Evolutionary conservation across 2,329 filamentous ascomycete species (phyloP).

Genomic region (Ophiostoma quercus): DNA sequence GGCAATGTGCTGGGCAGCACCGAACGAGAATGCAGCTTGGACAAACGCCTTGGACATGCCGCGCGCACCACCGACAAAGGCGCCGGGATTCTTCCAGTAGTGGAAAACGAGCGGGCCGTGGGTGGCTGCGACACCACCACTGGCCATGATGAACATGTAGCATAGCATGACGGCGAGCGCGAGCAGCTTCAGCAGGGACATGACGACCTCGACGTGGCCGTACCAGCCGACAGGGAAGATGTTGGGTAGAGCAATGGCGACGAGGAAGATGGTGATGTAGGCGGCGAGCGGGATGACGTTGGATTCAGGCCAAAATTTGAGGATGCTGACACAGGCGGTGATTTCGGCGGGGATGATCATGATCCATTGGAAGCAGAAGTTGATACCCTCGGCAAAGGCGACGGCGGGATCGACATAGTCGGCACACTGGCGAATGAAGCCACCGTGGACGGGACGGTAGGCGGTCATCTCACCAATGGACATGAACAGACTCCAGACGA

Average conservation of each 20-base stretch:
- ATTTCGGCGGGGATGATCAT: slow-evolving; percentile 7
- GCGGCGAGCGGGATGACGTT: not conserved
- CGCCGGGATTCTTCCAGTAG: not conserved
- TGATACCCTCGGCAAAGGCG: not conserved
- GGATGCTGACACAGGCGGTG: slow-evolving; percentile 1
- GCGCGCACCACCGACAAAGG: not conserved
- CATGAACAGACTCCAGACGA: slow-evolving; percentile 10
- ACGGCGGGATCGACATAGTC: not conserved
- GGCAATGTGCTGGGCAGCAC: slow-evolving; percentile 3
- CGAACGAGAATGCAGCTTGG: not conserved
- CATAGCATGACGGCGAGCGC: slow-evolving; percentile 5
- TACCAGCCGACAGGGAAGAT: not conserved
- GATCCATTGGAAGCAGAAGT: not conserved
- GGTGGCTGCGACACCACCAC: not conserved
- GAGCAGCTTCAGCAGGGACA: slow-evolving; percentile 1
- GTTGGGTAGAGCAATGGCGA: not conserved
- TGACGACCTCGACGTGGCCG: slow-evolving; percentile 1
- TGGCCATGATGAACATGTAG: slow-evolving; percentile 8
- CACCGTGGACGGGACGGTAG: slow-evolving; percentile 5
- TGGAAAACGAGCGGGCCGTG: not conserved
- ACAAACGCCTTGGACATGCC: slow-evolving; percentile 9
- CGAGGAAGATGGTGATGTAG: slow-evolving; percentile 4
- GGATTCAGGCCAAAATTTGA: not conserved
- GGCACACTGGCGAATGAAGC: slow-evolving; percentile 2
- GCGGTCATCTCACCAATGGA: slow-evolving; percentile 3